These are phyloP conservation scores for Ormosia semicastrata DNA, from an alignment of 306 rosid species.

Conservation along the genomic window DNA sequence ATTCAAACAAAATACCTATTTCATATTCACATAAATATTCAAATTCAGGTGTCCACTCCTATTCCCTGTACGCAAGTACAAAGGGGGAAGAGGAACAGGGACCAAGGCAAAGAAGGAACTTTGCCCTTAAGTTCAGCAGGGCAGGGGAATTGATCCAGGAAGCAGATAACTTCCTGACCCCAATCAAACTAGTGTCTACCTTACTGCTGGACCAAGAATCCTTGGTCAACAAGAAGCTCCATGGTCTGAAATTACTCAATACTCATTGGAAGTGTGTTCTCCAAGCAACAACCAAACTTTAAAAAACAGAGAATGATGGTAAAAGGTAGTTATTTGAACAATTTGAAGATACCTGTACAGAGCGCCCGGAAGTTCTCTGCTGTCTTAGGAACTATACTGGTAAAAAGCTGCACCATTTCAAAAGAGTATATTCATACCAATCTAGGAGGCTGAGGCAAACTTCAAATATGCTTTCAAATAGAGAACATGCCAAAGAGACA, in stretches of 20 bases:
- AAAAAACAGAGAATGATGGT: not conserved
- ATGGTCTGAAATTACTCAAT: not conserved
- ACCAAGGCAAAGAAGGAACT: not conserved
- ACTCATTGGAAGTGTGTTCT: not conserved
- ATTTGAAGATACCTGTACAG: constrained; percentile 70
- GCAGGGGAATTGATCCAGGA: not conserved
- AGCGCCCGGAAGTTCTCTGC: constrained; percentile 91
- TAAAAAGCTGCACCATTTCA: constrained; percentile 82
- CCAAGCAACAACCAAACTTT: not conserved
- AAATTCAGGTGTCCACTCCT: not conserved
- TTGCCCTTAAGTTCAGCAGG: not conserved
- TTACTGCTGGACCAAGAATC: not conserved
- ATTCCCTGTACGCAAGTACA: not conserved
- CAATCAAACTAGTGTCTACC: not conserved
- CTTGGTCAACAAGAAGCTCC: constrained; percentile 9
- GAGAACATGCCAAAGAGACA: not conserved
- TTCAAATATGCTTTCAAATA: constrained; percentile 2
- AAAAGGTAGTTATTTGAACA: not conserved
- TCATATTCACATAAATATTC: not conserved
- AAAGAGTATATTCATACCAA: constrained; percentile 16
- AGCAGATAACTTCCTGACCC: not conserved
- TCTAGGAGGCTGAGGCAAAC: not conserved
- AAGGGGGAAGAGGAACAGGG: not conserved
- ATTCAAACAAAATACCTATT: not conserved
- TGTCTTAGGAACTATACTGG: constrained; percentile 76